Percentiles rank a stretch among this genome's conserved stretches.
Conservation (phyloP, 257 asterid species). For the Galeopsis tetrahit region DNA sequence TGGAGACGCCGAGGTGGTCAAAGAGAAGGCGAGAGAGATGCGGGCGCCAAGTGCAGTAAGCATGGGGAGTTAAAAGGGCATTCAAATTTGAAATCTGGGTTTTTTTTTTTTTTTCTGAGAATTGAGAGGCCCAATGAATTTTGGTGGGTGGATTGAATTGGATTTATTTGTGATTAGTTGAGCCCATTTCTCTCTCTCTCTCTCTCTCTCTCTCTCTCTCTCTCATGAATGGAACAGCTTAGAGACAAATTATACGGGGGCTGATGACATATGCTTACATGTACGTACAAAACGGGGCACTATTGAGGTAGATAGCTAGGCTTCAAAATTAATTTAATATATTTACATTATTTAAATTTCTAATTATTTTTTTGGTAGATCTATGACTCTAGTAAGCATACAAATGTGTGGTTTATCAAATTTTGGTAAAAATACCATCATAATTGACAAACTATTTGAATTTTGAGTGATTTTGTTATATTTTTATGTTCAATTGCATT, state of each 20-base stretch:
- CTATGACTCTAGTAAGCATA: background rate
- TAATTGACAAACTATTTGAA: too few relatives aligned
- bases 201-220: constrained; percentile 18
- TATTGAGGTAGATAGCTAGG: constrained; percentile 8
- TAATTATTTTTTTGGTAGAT: background rate
- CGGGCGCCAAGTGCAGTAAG: constrained; percentile 53
- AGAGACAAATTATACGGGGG: constrained; percentile 53
- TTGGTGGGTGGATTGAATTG: constrained; percentile 24
- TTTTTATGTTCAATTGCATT: too few relatives aligned
- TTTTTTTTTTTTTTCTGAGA: constrained; percentile 4
- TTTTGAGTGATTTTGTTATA: too few relatives aligned
- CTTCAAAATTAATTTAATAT: too few relatives aligned
- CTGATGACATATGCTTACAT: constrained; percentile 26
- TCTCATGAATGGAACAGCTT: constrained; percentile 56
- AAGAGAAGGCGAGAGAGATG: constrained; percentile 57
- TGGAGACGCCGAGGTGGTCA: constrained; percentile 82
- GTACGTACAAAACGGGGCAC: constrained; percentile 13
- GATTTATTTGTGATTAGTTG: constrained; percentile 26
- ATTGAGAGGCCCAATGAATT: constrained; percentile 57
- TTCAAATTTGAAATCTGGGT: constrained; percentile 70
- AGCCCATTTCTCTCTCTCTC: constrained; percentile 28
- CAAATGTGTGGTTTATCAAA: too few relatives aligned
- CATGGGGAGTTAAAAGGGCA: constrained; percentile 45
- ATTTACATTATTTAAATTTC: too few relatives aligned
- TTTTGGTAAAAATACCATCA: too few relatives aligned